Percentiles rank a stretch among this genome's conserved stretches.
Evolutionary conservation across 768 basidiomycete genomes (phyloP).

Genomic region (Serendipita sp.): DNA sequence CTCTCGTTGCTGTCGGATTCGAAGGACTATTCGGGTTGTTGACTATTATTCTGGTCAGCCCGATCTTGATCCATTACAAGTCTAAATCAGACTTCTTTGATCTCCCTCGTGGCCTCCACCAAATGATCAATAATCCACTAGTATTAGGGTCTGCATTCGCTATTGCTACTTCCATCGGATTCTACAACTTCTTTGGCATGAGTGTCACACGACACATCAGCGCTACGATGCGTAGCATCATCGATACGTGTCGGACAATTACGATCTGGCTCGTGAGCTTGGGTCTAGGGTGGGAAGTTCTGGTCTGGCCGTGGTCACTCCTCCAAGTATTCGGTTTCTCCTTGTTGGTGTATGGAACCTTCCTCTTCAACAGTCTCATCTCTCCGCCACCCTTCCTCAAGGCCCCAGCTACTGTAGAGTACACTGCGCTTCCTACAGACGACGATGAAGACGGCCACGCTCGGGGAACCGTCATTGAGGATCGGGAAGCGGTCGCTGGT

Average conservation of each 20-base stretch:
- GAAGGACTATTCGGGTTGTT: slow-evolving; percentile 86
- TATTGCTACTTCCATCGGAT: slow-evolving; percentile 59
- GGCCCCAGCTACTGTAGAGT: slow-evolving; percentile 20
- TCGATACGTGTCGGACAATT: slow-evolving; percentile 90
- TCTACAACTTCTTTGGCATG: slow-evolving; percentile 83
- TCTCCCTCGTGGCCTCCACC: slow-evolving; percentile 73
- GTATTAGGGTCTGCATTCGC: slow-evolving; percentile 55
- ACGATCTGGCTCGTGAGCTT: slow-evolving; percentile 93
- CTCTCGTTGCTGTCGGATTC: slow-evolving; percentile 83
- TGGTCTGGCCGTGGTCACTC: slow-evolving; percentile 67
- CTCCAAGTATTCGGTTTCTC: slow-evolving; percentile 75
- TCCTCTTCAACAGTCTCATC: slow-evolving; percentile 82
- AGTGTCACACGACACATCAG: slow-evolving; percentile 88
- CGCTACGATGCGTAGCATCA: slow-evolving; percentile 80
- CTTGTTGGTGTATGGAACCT: slow-evolving; percentile 60
- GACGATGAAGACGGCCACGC: slow-evolving; percentile 3
- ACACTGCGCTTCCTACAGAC: slow-evolving; percentile 11
- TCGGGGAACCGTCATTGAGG: slow-evolving; percentile 10
- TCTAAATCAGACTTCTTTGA: slow-evolving; percentile 48
- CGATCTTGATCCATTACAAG: slow-evolving; percentile 55
- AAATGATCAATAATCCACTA: slow-evolving; percentile 64
- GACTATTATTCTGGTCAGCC: slow-evolving; percentile 65
- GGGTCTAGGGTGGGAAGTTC: slow-evolving; percentile 76
- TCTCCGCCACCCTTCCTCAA: slow-evolving; percentile 47
- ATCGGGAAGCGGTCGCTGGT: slow-evolving; percentile 27